These are phyloP conservation scores for Ramaria rubella DNA, from an alignment of 768 basidiomycete genomes.

Conservation along the genomic window DNA sequence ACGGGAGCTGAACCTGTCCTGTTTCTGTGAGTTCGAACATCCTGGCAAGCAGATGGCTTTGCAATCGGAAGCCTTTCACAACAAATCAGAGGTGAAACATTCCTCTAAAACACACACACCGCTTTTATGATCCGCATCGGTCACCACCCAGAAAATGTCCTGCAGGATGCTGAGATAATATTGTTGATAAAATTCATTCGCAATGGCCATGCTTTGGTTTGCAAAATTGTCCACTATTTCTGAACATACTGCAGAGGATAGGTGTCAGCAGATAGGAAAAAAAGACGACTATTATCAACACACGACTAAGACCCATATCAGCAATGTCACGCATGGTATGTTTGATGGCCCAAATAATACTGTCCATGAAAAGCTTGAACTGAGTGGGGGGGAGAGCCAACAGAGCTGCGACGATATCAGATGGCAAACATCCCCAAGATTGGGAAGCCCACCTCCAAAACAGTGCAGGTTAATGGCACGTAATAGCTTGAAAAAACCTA, in stretches of 20 bases:
- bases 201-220: conserved; percentile 59
- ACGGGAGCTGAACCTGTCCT: conserved; percentile 69
- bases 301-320: conserved; percentile 79
- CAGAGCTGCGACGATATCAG: conserved; percentile 44
- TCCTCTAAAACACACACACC: conserved; percentile 28
- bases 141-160: conserved; percentile 95
- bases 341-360: conserved; percentile 99
- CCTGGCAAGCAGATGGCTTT: conserved; percentile 84
- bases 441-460: conserved; percentile 74
- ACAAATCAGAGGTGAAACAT: background rate
- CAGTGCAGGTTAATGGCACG: conserved; percentile 88
- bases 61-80: conserved; percentile 76
- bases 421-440: background rate
- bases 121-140: conserved; percentile 97
- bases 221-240: conserved; percentile 97
- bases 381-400: conserved; percentile 82
- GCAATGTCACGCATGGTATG: conserved; percentile 99
- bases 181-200: conserved; percentile 93
- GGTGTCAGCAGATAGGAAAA: conserved; percentile 11
- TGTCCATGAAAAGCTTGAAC: conserved; percentile 98
- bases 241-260: conserved; percentile 57
- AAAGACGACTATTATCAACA: conserved; percentile 19
- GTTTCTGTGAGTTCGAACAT: conserved; percentile 90
- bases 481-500: conserved; percentile 93
- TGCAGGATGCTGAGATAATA: conserved; percentile 91